phyloP scores from a whole-genome alignment of 2,329 filamentous ascomycete species.

The Fusarium guadeloupense region DNA sequence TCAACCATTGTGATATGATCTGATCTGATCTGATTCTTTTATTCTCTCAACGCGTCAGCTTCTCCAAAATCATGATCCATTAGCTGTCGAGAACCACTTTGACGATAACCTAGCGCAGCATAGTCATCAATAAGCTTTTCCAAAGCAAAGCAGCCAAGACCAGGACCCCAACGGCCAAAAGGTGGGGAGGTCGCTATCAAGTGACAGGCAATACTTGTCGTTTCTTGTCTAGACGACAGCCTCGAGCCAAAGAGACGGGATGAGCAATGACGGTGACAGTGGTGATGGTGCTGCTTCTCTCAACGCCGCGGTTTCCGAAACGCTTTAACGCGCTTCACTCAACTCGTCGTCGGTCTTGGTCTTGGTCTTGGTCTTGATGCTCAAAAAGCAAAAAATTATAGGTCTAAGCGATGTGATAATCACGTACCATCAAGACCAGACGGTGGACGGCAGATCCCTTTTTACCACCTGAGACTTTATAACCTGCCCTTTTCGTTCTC shows the following conservation, averaged over 20 bases:
- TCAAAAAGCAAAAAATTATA: background rate
- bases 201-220: background rate
- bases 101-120: background rate
- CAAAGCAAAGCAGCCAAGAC: slow-evolving; percentile 9
- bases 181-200: slow-evolving; percentile 21
- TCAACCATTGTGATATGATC: no score
- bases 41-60: slow-evolving; percentile 14
- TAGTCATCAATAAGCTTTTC: slow-evolving; percentile 18
- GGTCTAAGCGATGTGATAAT: slow-evolving; percentile 19
- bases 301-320: no score
- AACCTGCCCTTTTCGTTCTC: background rate
- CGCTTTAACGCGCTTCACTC: background rate
- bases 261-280: slow-evolving; percentile 8
- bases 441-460: slow-evolving; percentile 12
- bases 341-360: background rate
- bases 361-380: background rate
- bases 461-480: slow-evolving; percentile 1
- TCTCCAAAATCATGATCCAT: background rate
- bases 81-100: background rate
- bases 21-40: background rate
- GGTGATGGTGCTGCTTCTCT: background rate
- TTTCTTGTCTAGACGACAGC: background rate
- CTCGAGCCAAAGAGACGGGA: slow-evolving; percentile 7
- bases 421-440: slow-evolving; percentile 10
- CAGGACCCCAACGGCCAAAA: slow-evolving; percentile 26